These are phyloP conservation scores for Hanseniaspora singularis DNA, from an alignment of 805 yeast genomes.

Conservation along the genomic window DNA sequence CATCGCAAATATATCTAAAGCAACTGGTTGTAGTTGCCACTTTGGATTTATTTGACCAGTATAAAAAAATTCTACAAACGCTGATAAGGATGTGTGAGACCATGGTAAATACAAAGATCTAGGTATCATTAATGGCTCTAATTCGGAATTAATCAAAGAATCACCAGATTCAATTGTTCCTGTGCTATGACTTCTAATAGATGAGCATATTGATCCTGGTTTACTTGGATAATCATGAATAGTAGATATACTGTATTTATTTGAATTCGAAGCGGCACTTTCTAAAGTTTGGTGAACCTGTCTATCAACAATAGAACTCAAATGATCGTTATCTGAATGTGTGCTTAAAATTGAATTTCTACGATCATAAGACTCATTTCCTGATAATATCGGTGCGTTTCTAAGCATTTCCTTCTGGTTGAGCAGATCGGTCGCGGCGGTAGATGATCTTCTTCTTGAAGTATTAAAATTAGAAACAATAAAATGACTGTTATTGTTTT, in stretches of 20 bases:
- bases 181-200: constrained; percentile 10
- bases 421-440: background rate
- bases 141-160: constrained; percentile 20
- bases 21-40: constrained; percentile 61
- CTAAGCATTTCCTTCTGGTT: background rate
- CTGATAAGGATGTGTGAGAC: constrained; percentile 46
- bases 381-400: background rate
- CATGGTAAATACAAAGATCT: constrained; percentile 60
- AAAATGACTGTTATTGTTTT: background rate
- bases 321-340: constrained; percentile 1
- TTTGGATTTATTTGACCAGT: constrained; percentile 70
- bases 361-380: background rate
- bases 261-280: too few relatives aligned
- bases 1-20: constrained; percentile 49
- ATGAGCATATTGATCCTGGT: constrained; percentile 8
- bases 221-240: constrained; percentile 7
- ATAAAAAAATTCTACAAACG: constrained; percentile 59
- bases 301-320: background rate
- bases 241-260: constrained; percentile 6
- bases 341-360: constrained; percentile 4
- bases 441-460: constrained; percentile 7
- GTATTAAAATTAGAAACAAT: background rate
- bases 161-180: constrained; percentile 17
- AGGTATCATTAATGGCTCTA: constrained; percentile 58
- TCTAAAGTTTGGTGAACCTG: too few relatives aligned